These are phyloP conservation scores for Teunomyces kruisii DNA, from an alignment of 805 yeast genomes.

Conservation along the genomic window DNA sequence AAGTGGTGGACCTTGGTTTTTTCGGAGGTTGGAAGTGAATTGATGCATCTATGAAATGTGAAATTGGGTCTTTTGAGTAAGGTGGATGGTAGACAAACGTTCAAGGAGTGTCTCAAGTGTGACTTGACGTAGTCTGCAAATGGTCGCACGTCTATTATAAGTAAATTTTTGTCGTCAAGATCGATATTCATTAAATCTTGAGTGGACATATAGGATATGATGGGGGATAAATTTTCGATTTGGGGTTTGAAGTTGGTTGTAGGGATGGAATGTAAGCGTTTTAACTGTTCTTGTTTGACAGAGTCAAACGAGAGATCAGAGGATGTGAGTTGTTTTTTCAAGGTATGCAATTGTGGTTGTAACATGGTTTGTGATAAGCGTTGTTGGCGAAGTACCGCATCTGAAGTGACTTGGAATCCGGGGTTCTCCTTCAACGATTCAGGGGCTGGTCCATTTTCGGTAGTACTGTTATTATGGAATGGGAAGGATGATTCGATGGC, in stretches of 20 bases:
- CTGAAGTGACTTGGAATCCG: neutral
- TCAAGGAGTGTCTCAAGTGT: constrained; percentile 62
- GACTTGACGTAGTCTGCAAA: constrained; percentile 66
- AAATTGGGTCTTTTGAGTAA: constrained; percentile 74
- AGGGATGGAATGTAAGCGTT: constrained; percentile 20
- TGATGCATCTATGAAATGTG: constrained; percentile 59
- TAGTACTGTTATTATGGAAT: constrained; percentile 5
- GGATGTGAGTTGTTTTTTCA: constrained; percentile 20
- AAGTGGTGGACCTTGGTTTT: constrained; percentile 40
- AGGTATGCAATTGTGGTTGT: constrained; percentile 9
- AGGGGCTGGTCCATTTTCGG: too few relatives aligned
- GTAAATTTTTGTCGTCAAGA: constrained; percentile 7
- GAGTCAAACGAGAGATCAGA: constrained; percentile 20
- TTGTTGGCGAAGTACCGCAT: neutral
- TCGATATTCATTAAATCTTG: constrained; percentile 10
- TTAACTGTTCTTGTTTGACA: constrained; percentile 22
- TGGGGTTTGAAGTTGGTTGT: constrained; percentile 18
- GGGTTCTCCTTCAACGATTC: too few relatives aligned
- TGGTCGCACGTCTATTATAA: constrained; percentile 79
- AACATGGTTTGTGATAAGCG: neutral
- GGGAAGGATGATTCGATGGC: constrained; percentile 21
- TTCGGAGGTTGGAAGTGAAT: constrained; percentile 57
- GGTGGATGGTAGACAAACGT: constrained; percentile 89
- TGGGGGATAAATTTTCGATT: constrained; percentile 22
- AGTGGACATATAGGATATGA: constrained; percentile 17